Evolutionary conservation across 371 early-diverging fungal species (phyloP).

Genomic region (Cokeromyces recurvatus): DNA sequence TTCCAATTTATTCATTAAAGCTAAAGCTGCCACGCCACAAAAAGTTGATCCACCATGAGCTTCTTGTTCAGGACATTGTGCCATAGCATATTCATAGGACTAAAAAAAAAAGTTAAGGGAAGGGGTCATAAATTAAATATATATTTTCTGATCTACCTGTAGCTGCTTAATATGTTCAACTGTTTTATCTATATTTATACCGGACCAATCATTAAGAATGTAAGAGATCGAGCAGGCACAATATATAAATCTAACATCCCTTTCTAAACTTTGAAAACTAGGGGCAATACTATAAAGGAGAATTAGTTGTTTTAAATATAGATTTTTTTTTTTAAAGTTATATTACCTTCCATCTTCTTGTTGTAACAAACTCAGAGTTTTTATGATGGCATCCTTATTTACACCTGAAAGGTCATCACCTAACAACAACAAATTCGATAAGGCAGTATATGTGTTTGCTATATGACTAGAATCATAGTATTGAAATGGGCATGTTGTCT

Average conservation of each 20-base stretch:
- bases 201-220: constrained; percentile 86
- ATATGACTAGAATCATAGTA: constrained; percentile 68
- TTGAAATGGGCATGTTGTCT: constrained; percentile 24
- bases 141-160: constrained; percentile 48
- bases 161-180: constrained; percentile 63
- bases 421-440: constrained; percentile 70
- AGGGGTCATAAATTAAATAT: no score
- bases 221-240: constrained; percentile 84
- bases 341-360: constrained; percentile 76
- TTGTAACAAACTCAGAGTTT: constrained; percentile 61
- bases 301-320: background rate
- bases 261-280: constrained; percentile 58
- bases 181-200: constrained; percentile 61
- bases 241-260: constrained; percentile 88
- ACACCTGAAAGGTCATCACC: constrained; percentile 90
- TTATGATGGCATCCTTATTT: constrained; percentile 61
- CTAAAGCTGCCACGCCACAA: constrained; percentile 87
- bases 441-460: constrained; percentile 91
- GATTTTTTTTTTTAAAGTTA: background rate
- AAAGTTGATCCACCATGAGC: constrained; percentile 92
- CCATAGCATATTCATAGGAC: constrained; percentile 81
- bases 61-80: constrained; percentile 76
- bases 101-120: constrained; percentile 11
- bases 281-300: constrained; percentile 60
- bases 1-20: constrained; percentile 59